Conservation (phyloP, 2,329 filamentous ascomycete genomes). For the Akanthomyces muscarius region DNA sequence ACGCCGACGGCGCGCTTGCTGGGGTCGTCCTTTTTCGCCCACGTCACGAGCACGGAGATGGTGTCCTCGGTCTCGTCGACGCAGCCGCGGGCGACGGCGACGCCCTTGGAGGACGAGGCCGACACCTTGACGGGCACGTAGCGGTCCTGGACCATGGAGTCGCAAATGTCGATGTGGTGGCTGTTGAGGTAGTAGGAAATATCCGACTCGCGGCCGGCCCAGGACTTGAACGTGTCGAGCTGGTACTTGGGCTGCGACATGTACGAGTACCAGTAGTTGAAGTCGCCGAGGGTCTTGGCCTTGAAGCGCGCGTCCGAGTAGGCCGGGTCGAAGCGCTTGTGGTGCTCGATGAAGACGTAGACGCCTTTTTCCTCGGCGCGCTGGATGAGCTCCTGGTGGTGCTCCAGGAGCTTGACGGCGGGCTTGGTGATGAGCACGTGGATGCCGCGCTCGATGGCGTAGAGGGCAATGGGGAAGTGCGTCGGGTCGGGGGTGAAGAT, state of each 20-base stretch:
- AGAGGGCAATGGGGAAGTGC: slow-evolving; percentile 86
- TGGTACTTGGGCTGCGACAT: slow-evolving; percentile 92
- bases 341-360: slow-evolving; percentile 91
- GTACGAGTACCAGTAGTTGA: slow-evolving; percentile 98
- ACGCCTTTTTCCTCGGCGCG: slow-evolving; percentile 71
- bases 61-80: slow-evolving; percentile 82
- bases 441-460: slow-evolving; percentile 81
- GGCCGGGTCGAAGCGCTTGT: slow-evolving; percentile 92
- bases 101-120: slow-evolving; percentile 72
- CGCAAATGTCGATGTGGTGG: slow-evolving; percentile 89
- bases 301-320: slow-evolving; percentile 83
- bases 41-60: slow-evolving; percentile 85
- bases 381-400: slow-evolving; percentile 73
- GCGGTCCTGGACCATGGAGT: slow-evolving; percentile 75
- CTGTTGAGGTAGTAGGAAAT: slow-evolving; percentile 96
- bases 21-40: slow-evolving; percentile 68
- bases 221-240: slow-evolving; percentile 90
- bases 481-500: slow-evolving; percentile 95
- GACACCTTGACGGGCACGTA: slow-evolving; percentile 77
- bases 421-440: slow-evolving; percentile 95
- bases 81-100: slow-evolving; percentile 75
- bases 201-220: slow-evolving; percentile 87
- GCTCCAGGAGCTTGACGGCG: slow-evolving; percentile 75
- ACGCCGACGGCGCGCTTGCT: slow-evolving; percentile 76
- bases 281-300: slow-evolving; percentile 76